phyloP scores from a whole-genome alignment of 257 asterid species.

The Nicotiana tabacum region DNA sequence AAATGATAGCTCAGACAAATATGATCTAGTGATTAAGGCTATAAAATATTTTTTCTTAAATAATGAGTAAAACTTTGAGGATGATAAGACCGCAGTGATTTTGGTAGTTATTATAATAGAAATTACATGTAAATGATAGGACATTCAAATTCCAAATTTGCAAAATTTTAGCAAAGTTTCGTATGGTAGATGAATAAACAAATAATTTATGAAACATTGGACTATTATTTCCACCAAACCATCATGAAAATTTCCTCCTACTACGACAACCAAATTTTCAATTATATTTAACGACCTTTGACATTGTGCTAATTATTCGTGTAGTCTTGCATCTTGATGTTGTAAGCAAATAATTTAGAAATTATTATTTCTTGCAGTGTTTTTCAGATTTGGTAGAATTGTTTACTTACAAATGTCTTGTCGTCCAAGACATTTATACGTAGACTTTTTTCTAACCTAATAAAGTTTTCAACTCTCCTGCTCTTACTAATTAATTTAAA shows the following conservation, averaged over 20 bases:
- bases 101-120: no score
- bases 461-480: neutral
- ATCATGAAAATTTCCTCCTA: neutral
- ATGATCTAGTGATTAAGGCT: no score
- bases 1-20: no score
- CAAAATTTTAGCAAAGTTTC: neutral
- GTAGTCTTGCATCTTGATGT: neutral
- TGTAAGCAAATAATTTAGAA: conserved; percentile 1
- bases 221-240: conserved; percentile 21
- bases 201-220: neutral
- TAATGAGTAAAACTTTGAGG: no score
- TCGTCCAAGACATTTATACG: neutral
- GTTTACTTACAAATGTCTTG: neutral
- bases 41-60: no score
- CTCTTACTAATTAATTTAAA: neutral
- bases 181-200: neutral
- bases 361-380: neutral
- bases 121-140: neutral
- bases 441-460: neutral
- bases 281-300: conserved; percentile 21
- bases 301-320: neutral
- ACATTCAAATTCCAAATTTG: neutral
- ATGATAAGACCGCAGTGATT: no score
- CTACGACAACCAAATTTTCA: conserved; percentile 6
- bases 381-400: neutral